Base-by-base conservation (phyloP, 371 early-diverging fungal species). In the Lichtheimia ramosa region DNA sequence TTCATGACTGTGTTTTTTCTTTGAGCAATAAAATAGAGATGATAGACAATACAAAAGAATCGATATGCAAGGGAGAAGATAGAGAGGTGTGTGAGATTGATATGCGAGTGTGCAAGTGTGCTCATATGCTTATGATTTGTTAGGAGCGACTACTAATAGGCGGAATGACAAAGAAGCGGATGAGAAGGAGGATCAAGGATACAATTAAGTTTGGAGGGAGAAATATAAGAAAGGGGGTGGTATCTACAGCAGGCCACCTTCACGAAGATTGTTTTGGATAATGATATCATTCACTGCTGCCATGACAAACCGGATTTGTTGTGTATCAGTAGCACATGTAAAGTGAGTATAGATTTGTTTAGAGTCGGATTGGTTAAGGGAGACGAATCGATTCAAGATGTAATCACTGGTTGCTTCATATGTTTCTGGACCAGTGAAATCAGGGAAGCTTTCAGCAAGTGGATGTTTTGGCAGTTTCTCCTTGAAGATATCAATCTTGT, bases 271-370 rank as follows among this genome's bases (percentile, higher is more conserved):
- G 60, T 83, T 82, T 70, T 93, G 93, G 61, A 96, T 91, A 68
- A 98, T 93, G 71, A 96, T 97, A 72, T 97, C 96, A 67, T 94
- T 96, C 49, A 96, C 94, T 15, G 96, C 93, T 5, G 92, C 90
- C 92, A 95, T 93, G 63, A 97, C 98, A 69, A 93, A 92, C 72
- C 90, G 91, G 64, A 97, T 94, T 77, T 97, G 96, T 48, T 87
- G 87, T n/a, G 98, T 97, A 75, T 97, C 98, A 10, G 97, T 97
- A 3, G 97, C 97, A 68, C 96, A 96, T 13, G 98, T 97, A 66
- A 95, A 94, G 77, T 96, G 96, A 51, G 94, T 85, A 74, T 93
- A 94, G 55, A 94, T 87, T 72, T 92, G 92, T 74, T 93, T 96
- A 51, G 82, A 73, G 27, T 91, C 90, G 5, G 89, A 86, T 67